Percentiles rank a stretch among this genome's conserved stretches.
Conservation (phyloP, 192 early-diverging fungal genomes). For the Coemansia sp. region DNA sequence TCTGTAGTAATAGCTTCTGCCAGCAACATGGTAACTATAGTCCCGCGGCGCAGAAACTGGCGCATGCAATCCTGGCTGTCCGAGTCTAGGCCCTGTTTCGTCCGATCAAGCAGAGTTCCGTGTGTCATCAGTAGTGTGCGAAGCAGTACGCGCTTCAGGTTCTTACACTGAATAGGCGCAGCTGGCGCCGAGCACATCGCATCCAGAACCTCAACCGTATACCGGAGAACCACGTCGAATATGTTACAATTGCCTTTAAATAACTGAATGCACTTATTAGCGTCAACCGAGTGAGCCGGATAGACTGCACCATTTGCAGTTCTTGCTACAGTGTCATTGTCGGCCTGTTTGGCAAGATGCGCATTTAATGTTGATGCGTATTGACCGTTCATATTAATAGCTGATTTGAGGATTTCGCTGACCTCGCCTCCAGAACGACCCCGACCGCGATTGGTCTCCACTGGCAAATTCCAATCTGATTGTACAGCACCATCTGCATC, state of each 20-base stretch:
- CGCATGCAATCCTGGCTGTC: neutral
- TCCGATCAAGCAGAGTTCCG: constrained; percentile 20
- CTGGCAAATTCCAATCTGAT: neutral
- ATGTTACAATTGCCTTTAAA: constrained; percentile 19
- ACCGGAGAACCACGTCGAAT: constrained; percentile 35
- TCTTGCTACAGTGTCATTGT: neutral
- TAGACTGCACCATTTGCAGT: neutral
- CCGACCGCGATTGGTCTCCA: neutral
- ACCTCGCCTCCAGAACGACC: neutral
- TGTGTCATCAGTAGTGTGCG: constrained; percentile 10
- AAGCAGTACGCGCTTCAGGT: constrained; percentile 9
- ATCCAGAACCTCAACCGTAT: neutral
- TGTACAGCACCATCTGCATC: neutral
- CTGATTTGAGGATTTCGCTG: neutral
- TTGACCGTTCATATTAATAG: neutral
- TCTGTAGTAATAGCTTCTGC: constrained; percentile 5
- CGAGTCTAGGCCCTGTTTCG: neutral
- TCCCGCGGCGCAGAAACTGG: constrained; percentile 7
- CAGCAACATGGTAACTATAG: constrained; percentile 20
- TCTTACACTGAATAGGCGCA: neutral
- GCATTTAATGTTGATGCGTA: neutral
- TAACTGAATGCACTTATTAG: constrained; percentile 9
- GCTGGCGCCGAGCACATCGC: constrained; percentile 2
- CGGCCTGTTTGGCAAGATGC: neutral
- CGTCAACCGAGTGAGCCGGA: neutral